Conservation (phyloP, 2,329 filamentous ascomycete genomes). For the Pseudocercospora vitis region DNA sequence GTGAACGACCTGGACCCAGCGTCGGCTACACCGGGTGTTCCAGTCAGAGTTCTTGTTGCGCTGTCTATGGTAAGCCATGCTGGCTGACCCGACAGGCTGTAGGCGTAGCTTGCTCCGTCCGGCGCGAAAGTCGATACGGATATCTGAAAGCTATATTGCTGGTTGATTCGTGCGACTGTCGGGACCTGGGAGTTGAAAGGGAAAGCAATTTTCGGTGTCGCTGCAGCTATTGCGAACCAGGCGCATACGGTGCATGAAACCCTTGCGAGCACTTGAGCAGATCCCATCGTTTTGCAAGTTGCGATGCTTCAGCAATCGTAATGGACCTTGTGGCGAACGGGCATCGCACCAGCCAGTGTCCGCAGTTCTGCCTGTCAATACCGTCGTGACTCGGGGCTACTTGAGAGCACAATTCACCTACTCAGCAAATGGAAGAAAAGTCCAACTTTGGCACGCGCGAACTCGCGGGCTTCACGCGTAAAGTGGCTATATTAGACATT, state of each 20-base stretch:
- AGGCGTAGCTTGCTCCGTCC: slow-evolving; percentile 56
- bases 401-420: too few species aligned
- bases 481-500: slow-evolving; percentile 22
- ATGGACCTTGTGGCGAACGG: too few species aligned
- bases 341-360: too few species aligned
- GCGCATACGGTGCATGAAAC: slow-evolving; percentile 21
- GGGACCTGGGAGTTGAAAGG: slow-evolving; percentile 84
- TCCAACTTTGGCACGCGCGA: slow-evolving; percentile 21
- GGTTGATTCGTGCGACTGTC: slow-evolving; percentile 68
- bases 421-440: slow-evolving; percentile 12
- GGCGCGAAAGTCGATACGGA: slow-evolving; percentile 72
- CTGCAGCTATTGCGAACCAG: slow-evolving; percentile 22
- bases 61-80: slow-evolving; percentile 73
- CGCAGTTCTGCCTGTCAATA: slow-evolving; percentile 13
- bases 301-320: too few species aligned
- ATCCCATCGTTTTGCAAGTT: too few species aligned
- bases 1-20: slow-evolving; percentile 62
- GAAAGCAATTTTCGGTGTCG: slow-evolving; percentile 53
- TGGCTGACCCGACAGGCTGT: slow-evolving; percentile 65
- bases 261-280: slow-evolving; percentile 21
- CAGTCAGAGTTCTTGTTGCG: slow-evolving; percentile 63
- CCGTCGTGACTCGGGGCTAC: too few species aligned
- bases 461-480: slow-evolving; percentile 26
- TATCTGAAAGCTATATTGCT: slow-evolving; percentile 70
- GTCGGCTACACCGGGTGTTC: slow-evolving; percentile 62